Evolutionary conservation across 768 basidiomycete genomes (phyloP).

Genomic region (Rhizopogon sp.): DNA sequence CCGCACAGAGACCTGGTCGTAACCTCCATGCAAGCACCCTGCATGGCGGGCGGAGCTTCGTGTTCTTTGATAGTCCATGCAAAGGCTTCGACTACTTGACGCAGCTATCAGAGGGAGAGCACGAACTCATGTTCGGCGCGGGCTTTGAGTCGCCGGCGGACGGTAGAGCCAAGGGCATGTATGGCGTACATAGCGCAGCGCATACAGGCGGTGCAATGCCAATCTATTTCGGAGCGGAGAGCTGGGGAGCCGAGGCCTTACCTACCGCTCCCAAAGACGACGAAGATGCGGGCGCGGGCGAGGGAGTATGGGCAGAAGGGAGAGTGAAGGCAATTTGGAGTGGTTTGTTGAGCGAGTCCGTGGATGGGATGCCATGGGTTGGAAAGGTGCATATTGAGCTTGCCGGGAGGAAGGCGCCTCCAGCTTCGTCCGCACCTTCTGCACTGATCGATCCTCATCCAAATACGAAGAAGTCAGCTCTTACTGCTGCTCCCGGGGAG

Average conservation of each 20-base stretch:
- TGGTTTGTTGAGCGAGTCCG: slow-evolving; percentile 58
- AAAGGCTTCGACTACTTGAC: slow-evolving; percentile 64
- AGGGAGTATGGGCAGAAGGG: slow-evolving; percentile 32
- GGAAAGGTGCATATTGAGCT: slow-evolving; percentile 51
- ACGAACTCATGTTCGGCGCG: slow-evolving; percentile 66
- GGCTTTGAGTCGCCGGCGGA: slow-evolving; percentile 31
- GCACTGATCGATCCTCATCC: not conserved
- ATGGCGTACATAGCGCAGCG: slow-evolving; percentile 31
- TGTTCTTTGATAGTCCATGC: slow-evolving; percentile 45
- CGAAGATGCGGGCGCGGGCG: slow-evolving; percentile 10
- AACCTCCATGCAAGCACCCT: slow-evolving; percentile 16
- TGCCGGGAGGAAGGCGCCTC: slow-evolving; percentile 34
- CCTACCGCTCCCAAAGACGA: slow-evolving; percentile 9
- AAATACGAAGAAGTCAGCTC: not conserved
- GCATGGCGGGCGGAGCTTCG: slow-evolving; percentile 43
- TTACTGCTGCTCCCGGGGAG: slow-evolving; percentile 43
- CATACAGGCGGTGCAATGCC: slow-evolving; percentile 48
- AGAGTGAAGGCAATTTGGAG: slow-evolving; percentile 57
- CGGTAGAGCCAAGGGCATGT: slow-evolving; percentile 18
- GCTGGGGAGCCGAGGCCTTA: slow-evolving; percentile 38
- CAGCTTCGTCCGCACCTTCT: not conserved
- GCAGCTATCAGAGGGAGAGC: slow-evolving; percentile 43
- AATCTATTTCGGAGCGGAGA: slow-evolving; percentile 43
- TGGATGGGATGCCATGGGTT: slow-evolving; percentile 65
- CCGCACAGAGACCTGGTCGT: slow-evolving; percentile 54